A percentile compares a stretch with the other conserved stretches of the same genome.
Evolutionary conservation across 176 grass and related monocot genomes (phyloP).

Genomic region (Thalia dealbata): DNA sequence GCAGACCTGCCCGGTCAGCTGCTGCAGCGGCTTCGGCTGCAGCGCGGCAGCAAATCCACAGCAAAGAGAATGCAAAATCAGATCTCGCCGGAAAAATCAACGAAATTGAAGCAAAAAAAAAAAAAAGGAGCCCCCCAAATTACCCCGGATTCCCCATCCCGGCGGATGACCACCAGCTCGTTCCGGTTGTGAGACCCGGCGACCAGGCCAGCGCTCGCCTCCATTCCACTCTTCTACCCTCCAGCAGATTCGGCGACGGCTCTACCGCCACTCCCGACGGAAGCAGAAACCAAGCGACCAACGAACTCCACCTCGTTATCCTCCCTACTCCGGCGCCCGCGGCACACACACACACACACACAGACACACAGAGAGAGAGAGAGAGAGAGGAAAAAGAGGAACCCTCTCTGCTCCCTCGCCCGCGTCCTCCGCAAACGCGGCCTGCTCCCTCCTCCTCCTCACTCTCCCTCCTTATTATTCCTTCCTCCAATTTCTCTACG

Average conservation of each 20-base stretch:
- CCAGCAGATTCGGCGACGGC: background rate
- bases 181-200: conserved; percentile 89
- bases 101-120: background rate
- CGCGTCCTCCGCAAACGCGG: background rate
- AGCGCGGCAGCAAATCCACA: conserved; percentile 4
- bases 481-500: background rate
- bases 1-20: conserved; percentile 42
- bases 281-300: background rate
- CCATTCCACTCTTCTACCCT: conserved; percentile 36
- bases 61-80: conserved; percentile 12
- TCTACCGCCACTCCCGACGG: background rate
- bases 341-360: too few species aligned
- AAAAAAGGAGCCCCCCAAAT: conserved; percentile 8
- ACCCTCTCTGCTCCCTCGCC: background rate
- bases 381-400: background rate
- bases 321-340: background rate
- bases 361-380: background rate
- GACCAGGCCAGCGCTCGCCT: conserved; percentile 78
- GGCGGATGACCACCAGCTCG: conserved; percentile 88
- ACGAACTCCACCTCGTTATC: background rate
- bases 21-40: conserved; percentile 51
- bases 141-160: conserved; percentile 87
- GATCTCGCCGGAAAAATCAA: background rate
- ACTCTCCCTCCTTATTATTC: background rate
- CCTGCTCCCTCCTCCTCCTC: background rate